Percentiles rank a stretch among this genome's conserved stretches.
phyloP scores from a whole-genome alignment of 108 stramenopile genomes.

The Cyclotella atomus region DNA sequence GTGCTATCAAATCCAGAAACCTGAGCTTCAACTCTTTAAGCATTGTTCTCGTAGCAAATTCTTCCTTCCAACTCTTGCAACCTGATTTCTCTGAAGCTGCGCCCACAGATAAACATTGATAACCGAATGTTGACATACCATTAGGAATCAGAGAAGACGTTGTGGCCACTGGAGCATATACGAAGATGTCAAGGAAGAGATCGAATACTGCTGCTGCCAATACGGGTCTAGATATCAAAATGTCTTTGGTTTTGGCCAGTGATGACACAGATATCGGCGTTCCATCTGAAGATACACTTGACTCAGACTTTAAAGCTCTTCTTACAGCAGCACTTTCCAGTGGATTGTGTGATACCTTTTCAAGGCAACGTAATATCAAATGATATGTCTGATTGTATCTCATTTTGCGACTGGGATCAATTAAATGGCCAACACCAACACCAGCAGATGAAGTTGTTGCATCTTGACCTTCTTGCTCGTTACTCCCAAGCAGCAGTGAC shows the following conservation, averaged over 20 bases:
- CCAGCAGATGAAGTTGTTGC: background rate
- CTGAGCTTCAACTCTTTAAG: conserved; percentile 56
- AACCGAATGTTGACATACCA: conserved; percentile 61
- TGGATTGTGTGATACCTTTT: conserved; percentile 35
- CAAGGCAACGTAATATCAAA: conserved; percentile 67
- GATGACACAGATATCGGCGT: background rate
- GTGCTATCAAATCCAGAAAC: conserved; percentile 73
- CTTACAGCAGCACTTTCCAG: conserved; percentile 27
- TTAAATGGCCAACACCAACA: conserved; percentile 13
- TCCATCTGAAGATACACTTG: background rate
- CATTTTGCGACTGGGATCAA: conserved; percentile 40
- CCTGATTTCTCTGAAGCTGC: conserved; percentile 53
- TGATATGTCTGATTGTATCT: conserved; percentile 71
- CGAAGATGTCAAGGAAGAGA: conserved; percentile 59
- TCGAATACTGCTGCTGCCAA: conserved; percentile 65
- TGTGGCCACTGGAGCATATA: conserved; percentile 53
- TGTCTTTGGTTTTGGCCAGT: conserved; percentile 8
- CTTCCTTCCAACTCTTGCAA: conserved; percentile 54
- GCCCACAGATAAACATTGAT: conserved; percentile 58
- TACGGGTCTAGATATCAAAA: conserved; percentile 13
- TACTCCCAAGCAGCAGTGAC: conserved; percentile 1
- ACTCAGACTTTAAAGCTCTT: conserved; percentile 1
- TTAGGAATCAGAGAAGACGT: conserved; percentile 59
- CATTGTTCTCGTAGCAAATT: conserved; percentile 25
- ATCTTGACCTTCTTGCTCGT: background rate